Evolutionary conservation across 768 basidiomycete genomes (phyloP), one percentile per base, ranked within the genome.

Genomic region (Tylopilus subfusipes): DNA sequence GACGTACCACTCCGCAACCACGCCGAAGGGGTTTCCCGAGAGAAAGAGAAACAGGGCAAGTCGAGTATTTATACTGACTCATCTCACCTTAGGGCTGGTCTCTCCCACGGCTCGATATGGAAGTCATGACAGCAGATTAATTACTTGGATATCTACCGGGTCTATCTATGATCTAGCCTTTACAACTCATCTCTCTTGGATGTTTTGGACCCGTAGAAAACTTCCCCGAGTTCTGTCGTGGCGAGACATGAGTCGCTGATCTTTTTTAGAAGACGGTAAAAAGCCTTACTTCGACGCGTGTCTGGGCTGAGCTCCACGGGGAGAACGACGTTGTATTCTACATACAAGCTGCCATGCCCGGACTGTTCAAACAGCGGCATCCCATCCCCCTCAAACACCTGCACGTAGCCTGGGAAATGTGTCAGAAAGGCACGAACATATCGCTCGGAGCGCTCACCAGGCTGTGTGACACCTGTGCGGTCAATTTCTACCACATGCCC

Each of bases 291-390:
- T 68, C 76, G 80, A 62, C 83, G 83, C 55, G 82, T 82, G 46
- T 86, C 80, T 46, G 81, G 64, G 45, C 85, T 77, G 31, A 99
- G 71, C 51, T 86, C 79, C 46, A 80, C 72, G 4, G 97, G 97
- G 50, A 99, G 72, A 18, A 98, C 86, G 46, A 99, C 91, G 53
- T 82, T 91, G 73, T 96, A 99, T 70, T 98, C 95, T 50, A 99
- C 79, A 63, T 83, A 98, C 44, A 99, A 75, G 68, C 96, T 86
- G 16, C 97, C 97, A 57, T 83, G 77, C 21, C 72, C 66, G 11
- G 75, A 72, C 54, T 76, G 71, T 53, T 82, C 81, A 64, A 81
- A 86, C 34, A 84, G 67, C 2, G 91, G 88, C 87, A 98, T 93
- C 5, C 97, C 97, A 69, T 99, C 93, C 27, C 82, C 93, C 58